Evolutionary conservation across 805 yeast species (phyloP), one percentile per base, ranked within the genome.

Genomic region (Ogataea pini): DNA sequence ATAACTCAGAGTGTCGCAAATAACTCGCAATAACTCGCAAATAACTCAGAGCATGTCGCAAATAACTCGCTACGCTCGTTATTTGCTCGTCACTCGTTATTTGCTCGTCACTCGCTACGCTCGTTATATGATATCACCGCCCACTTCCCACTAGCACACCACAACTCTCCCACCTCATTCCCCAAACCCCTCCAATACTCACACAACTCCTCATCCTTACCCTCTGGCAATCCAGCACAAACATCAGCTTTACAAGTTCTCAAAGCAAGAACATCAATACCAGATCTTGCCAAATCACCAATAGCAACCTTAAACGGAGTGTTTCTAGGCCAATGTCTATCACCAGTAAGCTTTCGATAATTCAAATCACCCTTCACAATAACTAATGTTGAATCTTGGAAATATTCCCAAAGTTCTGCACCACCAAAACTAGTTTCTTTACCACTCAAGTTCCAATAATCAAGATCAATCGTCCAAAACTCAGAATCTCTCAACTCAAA

Each of bases 191-290:
- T 72, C 78, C 86, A 91, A 36, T 70, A 68, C 48, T 76, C 67
- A 38, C 79, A 75, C 54, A 92, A 75, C 61, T 81, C 75, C 58
- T 85, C 90, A 56, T 86, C 87, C 36, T 79, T 70, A 3, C 96
- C 97, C 33, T 73, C 76, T 3, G 77, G 75, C 54, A 94, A 77
- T 1, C 96, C 98, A 34, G 88, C 97, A 46, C 86, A 83, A 6
- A 91, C 98, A 64, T 94, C 99, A 1, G 98, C 97, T 70, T 94
- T 94, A 67, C 96, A 85, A 2, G 98, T 94, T 72, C 99, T 82
- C 59, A 94, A 76, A 28, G 95, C 79, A 49, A 89, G 72, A 22
- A 89, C 58, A 13, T 82, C 83, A 46, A 94, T 71, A 7, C 83
- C 83, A 25, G 83, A 76, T 0, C 67, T 55, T 1, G 86, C 85